Evolutionary conservation across 1,284 basidiomycete species (phyloP), one percentile per base, ranked within the genome.

Genomic region (Ceratobasidium sp.): DNA sequence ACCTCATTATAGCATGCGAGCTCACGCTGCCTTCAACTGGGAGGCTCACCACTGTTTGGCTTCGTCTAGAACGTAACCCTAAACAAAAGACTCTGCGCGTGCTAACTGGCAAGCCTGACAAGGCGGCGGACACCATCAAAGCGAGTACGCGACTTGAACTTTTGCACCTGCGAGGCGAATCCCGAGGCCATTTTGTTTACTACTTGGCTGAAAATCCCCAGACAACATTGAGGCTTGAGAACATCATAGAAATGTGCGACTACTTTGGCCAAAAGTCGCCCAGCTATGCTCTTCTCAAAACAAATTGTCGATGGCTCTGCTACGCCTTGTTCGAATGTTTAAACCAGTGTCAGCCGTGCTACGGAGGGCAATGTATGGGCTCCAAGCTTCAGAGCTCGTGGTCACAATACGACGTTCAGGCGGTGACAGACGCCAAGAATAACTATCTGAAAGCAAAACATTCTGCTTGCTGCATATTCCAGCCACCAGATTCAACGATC

Each of bases 231-330:
- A 43, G 7, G 50, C 41, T 69, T 7, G 44, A 44, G 21, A 30
- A 69, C 13, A 69, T 69, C 50, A 4, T 57, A 7, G 64, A 69
- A 26, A 69, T 69, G 23, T 57, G 43, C 52, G 23, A 54, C 3
- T 55, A 69, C 28, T 38, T 55, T 16, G 38, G n/a, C 13, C 30
- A 32, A n/a, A 35, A 21, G 2, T 69, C 64, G 13, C 8, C 16
- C 41, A 18, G 38, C 7, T 69, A 69, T 26, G 13, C n/a, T 9
- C 13, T 69, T 9, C 35, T 69, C 16, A 30, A 28, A 11, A 57
- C 64, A 21, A 69, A 69, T 26, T 69, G 64, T n/a, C 64, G 64
- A 16, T 69, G 64, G 64, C n/a, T 69, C 38, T 69, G 64, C 52
- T 57, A 28, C 35, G 50, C 32, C 26, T 57, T 69, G 14, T 30